Percentiles rank a stretch among this genome's conserved stretches.
phyloP scores from a whole-genome alignment of 2,329 filamentous ascomycete genomes.

The Xylaria sp. region DNA sequence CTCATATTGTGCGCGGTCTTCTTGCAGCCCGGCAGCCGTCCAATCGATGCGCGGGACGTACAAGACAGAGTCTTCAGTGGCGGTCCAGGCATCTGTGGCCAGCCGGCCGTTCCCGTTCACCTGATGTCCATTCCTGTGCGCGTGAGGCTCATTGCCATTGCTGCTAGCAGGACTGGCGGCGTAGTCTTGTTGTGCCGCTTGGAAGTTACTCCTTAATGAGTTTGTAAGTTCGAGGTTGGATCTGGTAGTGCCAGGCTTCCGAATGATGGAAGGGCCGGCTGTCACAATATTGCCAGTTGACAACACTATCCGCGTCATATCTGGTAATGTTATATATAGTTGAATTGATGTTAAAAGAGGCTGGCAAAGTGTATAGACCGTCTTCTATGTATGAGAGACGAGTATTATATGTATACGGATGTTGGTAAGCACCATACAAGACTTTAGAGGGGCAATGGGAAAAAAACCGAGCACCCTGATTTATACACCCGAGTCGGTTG shows the following conservation, averaged over 20 bases:
- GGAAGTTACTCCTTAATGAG: conserved; percentile 85
- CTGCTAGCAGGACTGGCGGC: conserved; percentile 45
- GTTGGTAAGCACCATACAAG: conserved; percentile 1
- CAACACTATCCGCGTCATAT: conserved; percentile 48
- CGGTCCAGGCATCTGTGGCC: conserved; percentile 73
- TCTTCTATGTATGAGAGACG: neutral
- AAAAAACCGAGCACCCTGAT: conserved; percentile 17
- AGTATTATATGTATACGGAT: neutral
- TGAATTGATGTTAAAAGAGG: neutral
- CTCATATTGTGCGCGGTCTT: conserved; percentile 88
- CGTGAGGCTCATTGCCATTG: conserved; percentile 40
- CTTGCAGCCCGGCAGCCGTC: conserved; percentile 75
- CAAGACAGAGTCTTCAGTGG: conserved; percentile 67
- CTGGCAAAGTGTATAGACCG: neutral
- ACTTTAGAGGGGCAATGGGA: conserved; percentile 27
- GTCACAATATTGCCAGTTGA: conserved; percentile 78
- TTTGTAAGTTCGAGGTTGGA: conserved; percentile 95
- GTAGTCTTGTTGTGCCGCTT: conserved; percentile 75
- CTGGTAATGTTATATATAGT: conserved; percentile 7
- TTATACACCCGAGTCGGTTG: conserved; percentile 29
- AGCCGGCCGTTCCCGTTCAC: conserved; percentile 47
- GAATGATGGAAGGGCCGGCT: conserved; percentile 83
- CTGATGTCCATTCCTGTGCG: conserved; percentile 49
- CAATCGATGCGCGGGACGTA: conserved; percentile 85
- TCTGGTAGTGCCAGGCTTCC: conserved; percentile 79